Evolutionary conservation across 495 filamentous ascomycete species (phyloP).

Genomic region (Penicillium roqueforti): DNA sequence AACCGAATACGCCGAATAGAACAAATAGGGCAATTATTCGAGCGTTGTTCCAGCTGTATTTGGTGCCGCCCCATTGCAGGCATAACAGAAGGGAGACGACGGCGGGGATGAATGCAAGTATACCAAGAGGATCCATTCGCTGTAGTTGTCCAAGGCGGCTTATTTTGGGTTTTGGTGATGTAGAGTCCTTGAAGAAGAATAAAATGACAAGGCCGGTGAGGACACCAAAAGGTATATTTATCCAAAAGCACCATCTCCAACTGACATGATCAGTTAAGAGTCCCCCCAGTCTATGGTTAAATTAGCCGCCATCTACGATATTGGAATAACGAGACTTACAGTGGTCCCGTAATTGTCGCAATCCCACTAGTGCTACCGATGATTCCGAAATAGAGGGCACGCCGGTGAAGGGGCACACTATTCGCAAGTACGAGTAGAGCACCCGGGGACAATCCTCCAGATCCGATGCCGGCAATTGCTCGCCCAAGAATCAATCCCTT

Average conservation of each 20-base stretch:
- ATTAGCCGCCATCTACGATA: background rate
- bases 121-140: constrained; percentile 65
- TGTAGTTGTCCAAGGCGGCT: constrained; percentile 42
- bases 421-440: constrained; percentile 76
- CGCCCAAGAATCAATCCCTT: constrained; percentile 76
- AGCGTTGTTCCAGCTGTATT: constrained; percentile 59
- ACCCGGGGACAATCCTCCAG: constrained; percentile 78
- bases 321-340: constrained; percentile 29
- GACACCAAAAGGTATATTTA: constrained; percentile 64
- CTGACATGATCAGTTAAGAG: constrained; percentile 56
- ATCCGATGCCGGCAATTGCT: constrained; percentile 77
- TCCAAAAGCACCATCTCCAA: constrained; percentile 63
- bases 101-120: constrained; percentile 61
- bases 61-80: constrained; percentile 78
- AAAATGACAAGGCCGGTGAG: constrained; percentile 57
- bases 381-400: constrained; percentile 71
- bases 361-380: constrained; percentile 77
- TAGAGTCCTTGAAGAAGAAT: constrained; percentile 56
- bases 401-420: constrained; percentile 64
- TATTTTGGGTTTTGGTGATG: constrained; percentile 34
- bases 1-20: constrained; percentile 58
- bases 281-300: constrained; percentile 35
- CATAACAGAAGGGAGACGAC: constrained; percentile 71
- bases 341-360: constrained; percentile 69
- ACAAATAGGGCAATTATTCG: constrained; percentile 69